Evolutionary conservation across 257 asterid species (phyloP), one percentile per base, ranked within the genome.

Genomic region (Solanum gandarillasii): DNA sequence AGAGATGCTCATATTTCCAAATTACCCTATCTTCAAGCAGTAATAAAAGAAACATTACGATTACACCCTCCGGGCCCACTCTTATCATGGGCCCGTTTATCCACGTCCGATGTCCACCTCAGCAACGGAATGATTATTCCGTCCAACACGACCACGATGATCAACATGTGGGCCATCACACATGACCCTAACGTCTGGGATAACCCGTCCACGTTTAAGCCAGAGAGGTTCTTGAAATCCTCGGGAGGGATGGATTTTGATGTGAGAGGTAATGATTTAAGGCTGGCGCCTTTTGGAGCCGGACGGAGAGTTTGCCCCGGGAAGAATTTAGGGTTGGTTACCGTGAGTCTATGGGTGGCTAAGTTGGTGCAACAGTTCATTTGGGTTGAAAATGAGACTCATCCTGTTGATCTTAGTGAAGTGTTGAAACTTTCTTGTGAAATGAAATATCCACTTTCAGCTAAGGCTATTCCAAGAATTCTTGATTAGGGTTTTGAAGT

Each of bases 141-240:
- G 0, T 84, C 89, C 12, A 88, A 92, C 88, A 93, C 96, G 1
- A 92, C 93, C 0, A 93, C 95, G 4, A 93, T 93, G 95, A 91
- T 93, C 55, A 93, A 93, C 76, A 92, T 92, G 96, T 92, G 96
- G 96, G 90, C 96, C 9, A 93, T 93, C n/a, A 89, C 96, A 0
- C 95, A 91, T 25, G 93, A 93, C 86, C 74, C 93, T 1, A 39
- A 25, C 1, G 41, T 92, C 2, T 92, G 94, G 94, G 86, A 62
- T 2, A 88, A 91, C 0, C 90, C 96, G 2, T 86, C 58, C 34
- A 32, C 14, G 34, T 93, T 93, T 83, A 88, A 83, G 55, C 93
- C 94, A 0, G 93, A 91, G 25, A 89, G 96, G 88, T 91, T 92
- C 78, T 1, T 91, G 32, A 43, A 86, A 2, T 36, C 83, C 1